These are phyloP conservation scores for Podaxis rugospora DNA, from an alignment of 768 basidiomycete genomes.

Conservation along the genomic window DNA sequence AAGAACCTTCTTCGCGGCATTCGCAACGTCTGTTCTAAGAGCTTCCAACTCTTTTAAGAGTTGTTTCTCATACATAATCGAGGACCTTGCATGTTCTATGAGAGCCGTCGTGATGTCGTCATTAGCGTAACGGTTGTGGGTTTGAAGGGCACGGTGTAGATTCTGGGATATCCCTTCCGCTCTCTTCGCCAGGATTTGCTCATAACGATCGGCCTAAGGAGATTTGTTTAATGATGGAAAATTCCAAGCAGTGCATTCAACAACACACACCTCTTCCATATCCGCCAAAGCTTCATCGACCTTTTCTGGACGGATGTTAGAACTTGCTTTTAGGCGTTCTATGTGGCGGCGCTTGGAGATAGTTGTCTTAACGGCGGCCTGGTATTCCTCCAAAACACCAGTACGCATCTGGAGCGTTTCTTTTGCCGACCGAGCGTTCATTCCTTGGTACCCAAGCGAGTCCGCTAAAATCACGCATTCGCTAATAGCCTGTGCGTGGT, in stretches of 20 bases:
- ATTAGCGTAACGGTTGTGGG: slow-evolving; percentile 82
- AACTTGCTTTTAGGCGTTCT: slow-evolving; percentile 81
- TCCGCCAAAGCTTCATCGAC: slow-evolving; percentile 93
- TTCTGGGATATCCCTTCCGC: slow-evolving; percentile 93
- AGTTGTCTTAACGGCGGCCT: slow-evolving; percentile 86
- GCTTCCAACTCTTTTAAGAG: slow-evolving; percentile 84
- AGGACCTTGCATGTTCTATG: slow-evolving; percentile 89
- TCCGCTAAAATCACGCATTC: slow-evolving; percentile 97
- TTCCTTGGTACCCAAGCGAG: slow-evolving; percentile 90
- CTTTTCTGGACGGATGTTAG: slow-evolving; percentile 78
- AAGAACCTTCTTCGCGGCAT: slow-evolving; percentile 57
- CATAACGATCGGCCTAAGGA: slow-evolving; percentile 81
- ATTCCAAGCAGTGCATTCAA: background rate
- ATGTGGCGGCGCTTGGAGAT: slow-evolving; percentile 92
- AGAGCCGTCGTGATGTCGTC: slow-evolving; percentile 89
- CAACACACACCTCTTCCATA: slow-evolving; percentile 72
- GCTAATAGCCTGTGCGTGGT: slow-evolving; percentile 87
- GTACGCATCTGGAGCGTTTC: slow-evolving; percentile 90
- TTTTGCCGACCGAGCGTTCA: slow-evolving; percentile 96
- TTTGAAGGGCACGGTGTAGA: slow-evolving; percentile 79
- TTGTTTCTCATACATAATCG: slow-evolving; percentile 89
- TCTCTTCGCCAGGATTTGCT: slow-evolving; percentile 78
- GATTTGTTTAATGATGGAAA: slow-evolving; percentile 11
- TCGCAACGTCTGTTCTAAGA: slow-evolving; percentile 69
- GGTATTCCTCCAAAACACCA: slow-evolving; percentile 89